These are phyloP conservation scores for Porphyrellus cyaneotinctus DNA, from an alignment of 768 basidiomycete species.

Conservation along the genomic window DNA sequence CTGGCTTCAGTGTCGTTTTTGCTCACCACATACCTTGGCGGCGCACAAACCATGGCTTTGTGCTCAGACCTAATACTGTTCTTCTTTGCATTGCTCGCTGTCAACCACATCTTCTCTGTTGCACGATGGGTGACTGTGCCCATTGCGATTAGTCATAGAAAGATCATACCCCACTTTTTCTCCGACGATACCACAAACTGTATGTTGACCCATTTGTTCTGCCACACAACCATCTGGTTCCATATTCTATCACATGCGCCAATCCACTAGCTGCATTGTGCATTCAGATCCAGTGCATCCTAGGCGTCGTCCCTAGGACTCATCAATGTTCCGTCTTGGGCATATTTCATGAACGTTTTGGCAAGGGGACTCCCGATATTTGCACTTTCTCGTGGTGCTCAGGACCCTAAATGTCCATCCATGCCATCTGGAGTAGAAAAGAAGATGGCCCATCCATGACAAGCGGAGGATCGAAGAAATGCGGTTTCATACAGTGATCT, in stretches of 20 bases:
- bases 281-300: conserved; percentile 87
- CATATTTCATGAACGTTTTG: conserved; percentile 85
- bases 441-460: conserved; percentile 83
- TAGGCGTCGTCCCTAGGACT: conserved; percentile 78
- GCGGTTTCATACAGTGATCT: conserved; percentile 80
- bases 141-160: conserved; percentile 97
- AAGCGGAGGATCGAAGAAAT: conserved; percentile 81
- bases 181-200: conserved; percentile 39
- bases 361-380: conserved; percentile 93
- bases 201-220: conserved; percentile 47
- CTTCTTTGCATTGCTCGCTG: conserved; percentile 96
- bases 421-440: conserved; percentile 80
- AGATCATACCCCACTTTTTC: conserved; percentile 81
- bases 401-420: conserved; percentile 91
- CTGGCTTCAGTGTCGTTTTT: no score
- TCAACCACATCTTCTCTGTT: conserved; percentile 97
- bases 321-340: conserved; percentile 80
- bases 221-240: conserved; percentile 92
- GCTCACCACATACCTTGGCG: conserved; percentile 78
- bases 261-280: conserved; percentile 97
- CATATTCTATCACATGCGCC: conserved; percentile 86
- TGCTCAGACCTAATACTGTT: conserved; percentile 98
- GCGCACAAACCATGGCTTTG: conserved; percentile 96
- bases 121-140: conserved; percentile 97
- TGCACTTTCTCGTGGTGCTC: conserved; percentile 60